Evolutionary conservation across 2,329 filamentous ascomycete species (phyloP), one percentile per base, ranked within the genome.

Genomic region (Trichophyton equinum): DNA sequence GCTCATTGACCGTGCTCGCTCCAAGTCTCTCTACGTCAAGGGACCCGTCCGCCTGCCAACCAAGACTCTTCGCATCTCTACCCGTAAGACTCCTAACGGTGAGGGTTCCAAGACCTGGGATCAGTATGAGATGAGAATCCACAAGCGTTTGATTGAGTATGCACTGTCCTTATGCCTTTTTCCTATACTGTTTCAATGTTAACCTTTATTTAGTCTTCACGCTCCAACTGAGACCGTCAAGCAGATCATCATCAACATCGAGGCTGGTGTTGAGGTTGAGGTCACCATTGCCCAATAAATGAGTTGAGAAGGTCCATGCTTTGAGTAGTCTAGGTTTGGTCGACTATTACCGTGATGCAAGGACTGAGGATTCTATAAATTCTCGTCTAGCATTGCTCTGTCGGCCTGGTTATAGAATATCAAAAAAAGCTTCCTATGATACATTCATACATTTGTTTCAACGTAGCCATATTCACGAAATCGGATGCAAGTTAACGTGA

Each of bases 81-180:
- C 94, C 83, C 88, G 94, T 76, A 99, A 99, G 88, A 97, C 94
- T 68, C 94, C 94, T 78, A 94, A 89, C 81, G 94, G 94, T 88
- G 94, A 99, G 86, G 94, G 94, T 82, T 95, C 88, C 80, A 99
- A 99, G 90, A 99, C 94, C 76, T 99, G 94, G 94, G 94, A 97
- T 78, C 86, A 84, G 79, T 99, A 83, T 80, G 92, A 99, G 87
- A 95, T 99, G 91, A 88, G 92, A 82, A 95, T 96, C 78, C 91
- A 96, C 86, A 96, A 96, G 88, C 88, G 91, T 72, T 84, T 96
- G 75, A 96, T 96, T 76, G 91, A 96, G 85, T 89, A 76, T 72
- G 85, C 83, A 51, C 46, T 58, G 57, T 60, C 53, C 3, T 58
- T 33, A 15, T 40, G 13, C 22, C 46, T 42, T 47, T 8, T 18